A percentile compares a stretch with the other conserved stretches of the same genome.
Evolutionary conservation across 2,329 filamentous ascomycete species (phyloP).

Genomic region (Delphinella strobiligena): DNA sequence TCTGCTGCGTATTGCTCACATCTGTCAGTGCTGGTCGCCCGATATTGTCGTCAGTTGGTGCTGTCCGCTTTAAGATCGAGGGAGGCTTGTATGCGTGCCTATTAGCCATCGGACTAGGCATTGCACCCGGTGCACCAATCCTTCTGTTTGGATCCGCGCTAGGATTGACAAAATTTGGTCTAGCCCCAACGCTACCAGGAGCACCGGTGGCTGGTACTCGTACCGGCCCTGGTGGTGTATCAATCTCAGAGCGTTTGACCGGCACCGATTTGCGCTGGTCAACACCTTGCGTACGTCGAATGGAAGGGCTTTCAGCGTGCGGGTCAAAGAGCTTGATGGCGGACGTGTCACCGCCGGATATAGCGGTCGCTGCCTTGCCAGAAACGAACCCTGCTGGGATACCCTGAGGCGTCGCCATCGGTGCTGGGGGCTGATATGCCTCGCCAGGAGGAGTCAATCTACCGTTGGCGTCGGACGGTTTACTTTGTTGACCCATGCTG

Average conservation of each 20-base stretch:
- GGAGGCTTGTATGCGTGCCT: slow-evolving; percentile 35
- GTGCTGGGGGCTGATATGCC: not conserved
- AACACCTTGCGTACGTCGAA: slow-evolving; percentile 77
- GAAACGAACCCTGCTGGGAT: slow-evolving; percentile 34
- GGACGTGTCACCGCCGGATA: slow-evolving; percentile 22
- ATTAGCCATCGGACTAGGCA: slow-evolving; percentile 32
- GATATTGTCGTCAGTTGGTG: slow-evolving; percentile 13
- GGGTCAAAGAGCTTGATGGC: slow-evolving; percentile 32
- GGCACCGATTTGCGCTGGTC: slow-evolving; percentile 71
- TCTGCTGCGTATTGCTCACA: slow-evolving; percentile 31
- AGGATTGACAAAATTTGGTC: slow-evolving; percentile 36
- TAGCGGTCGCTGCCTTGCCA: slow-evolving; percentile 29
- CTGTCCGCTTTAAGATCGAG: slow-evolving; percentile 22
- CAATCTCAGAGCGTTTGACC: slow-evolving; percentile 39
- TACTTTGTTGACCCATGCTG: slow-evolving; percentile 8
- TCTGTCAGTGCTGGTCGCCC: slow-evolving; percentile 28
- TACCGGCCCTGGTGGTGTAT: slow-evolving; percentile 3
- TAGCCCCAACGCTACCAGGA: slow-evolving; percentile 1
- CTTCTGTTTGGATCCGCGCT: slow-evolving; percentile 33
- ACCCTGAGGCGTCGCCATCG: slow-evolving; percentile 16
- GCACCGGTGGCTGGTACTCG: not conserved
- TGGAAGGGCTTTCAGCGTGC: slow-evolving; percentile 52
- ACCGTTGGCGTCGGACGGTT: slow-evolving; percentile 15
- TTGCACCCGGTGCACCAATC: slow-evolving; percentile 36
- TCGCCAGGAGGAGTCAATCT: slow-evolving; percentile 7